phyloP scores from a whole-genome alignment of 768 basidiomycete genomes.

The Hemileccinum impolitum region DNA sequence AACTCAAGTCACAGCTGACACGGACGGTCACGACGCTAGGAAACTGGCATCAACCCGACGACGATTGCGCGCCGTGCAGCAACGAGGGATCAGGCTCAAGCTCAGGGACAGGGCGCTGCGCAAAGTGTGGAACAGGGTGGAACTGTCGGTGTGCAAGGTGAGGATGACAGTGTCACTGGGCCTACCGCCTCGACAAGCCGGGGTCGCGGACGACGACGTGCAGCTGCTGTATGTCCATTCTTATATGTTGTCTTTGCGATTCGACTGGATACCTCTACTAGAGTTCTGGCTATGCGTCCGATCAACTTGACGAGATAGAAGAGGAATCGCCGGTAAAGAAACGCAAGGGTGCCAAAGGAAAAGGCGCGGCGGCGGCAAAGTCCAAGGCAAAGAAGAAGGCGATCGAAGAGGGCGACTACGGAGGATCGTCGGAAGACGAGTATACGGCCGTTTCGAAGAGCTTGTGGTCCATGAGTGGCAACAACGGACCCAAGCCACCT shows the following conservation, averaged over 20 bases:
- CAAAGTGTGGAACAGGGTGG: conserved; percentile 11
- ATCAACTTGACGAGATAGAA: conserved; percentile 67
- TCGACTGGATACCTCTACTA: conserved; percentile 3
- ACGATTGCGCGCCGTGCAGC: conserved; percentile 38
- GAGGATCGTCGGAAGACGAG: conserved; percentile 58
- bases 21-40: conserved; percentile 29
- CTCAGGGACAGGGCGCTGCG: conserved; percentile 30
- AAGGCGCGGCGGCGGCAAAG: conserved; percentile 39
- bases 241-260: not conserved
- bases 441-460: conserved; percentile 63
- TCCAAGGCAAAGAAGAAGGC: conserved; percentile 36
- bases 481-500: conserved; percentile 49
- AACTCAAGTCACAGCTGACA: no score
- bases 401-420: conserved; percentile 47
- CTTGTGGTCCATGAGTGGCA: conserved; percentile 33
- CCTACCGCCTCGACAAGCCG: conserved; percentile 8
- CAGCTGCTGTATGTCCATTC: conserved; percentile 5
- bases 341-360: conserved; percentile 48
- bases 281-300: conserved; percentile 58
- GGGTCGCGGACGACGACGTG: conserved; percentile 12
- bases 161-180: not conserved
- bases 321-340: conserved; percentile 47
- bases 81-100: conserved; percentile 30
- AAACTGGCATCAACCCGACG: conserved; percentile 48
- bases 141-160: conserved; percentile 1